Conservation (phyloP, 345 rosid genomes). For the Abelmoschus esculentus region DNA sequence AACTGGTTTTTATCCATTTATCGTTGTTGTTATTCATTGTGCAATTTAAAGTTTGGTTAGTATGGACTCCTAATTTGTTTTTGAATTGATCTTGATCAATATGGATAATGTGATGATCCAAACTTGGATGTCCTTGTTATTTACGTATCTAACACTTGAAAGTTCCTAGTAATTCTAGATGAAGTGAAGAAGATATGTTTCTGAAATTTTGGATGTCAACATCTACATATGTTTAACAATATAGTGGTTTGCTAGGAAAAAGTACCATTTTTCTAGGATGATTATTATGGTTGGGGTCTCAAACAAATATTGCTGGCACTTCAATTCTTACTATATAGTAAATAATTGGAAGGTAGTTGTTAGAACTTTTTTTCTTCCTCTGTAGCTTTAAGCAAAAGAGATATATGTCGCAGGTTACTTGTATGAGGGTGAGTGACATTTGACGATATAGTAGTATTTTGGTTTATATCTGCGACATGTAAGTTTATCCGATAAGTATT, state of each 20-base stretch:
- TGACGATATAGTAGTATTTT: too few relatives aligned
- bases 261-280: background rate
- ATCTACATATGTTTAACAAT: background rate
- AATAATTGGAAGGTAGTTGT: background rate
- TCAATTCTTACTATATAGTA: background rate
- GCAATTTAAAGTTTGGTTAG: background rate
- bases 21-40: too few relatives aligned
- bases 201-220: background rate
- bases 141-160: background rate
- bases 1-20: background rate
- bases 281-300: background rate
- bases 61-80: background rate
- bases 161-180: background rate
- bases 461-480: too few relatives aligned
- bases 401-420: background rate
- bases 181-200: background rate
- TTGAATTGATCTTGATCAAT: background rate
- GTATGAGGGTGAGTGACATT: background rate
- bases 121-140: background rate
- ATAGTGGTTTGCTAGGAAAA: background rate
- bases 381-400: background rate
- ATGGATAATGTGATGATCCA: background rate
- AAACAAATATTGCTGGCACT: background rate
- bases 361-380: background rate
- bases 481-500: too few relatives aligned